phyloP scores from a whole-genome alignment of 1,139 yeast species.

The Kurtzmaniella quercitrusa region DNA sequence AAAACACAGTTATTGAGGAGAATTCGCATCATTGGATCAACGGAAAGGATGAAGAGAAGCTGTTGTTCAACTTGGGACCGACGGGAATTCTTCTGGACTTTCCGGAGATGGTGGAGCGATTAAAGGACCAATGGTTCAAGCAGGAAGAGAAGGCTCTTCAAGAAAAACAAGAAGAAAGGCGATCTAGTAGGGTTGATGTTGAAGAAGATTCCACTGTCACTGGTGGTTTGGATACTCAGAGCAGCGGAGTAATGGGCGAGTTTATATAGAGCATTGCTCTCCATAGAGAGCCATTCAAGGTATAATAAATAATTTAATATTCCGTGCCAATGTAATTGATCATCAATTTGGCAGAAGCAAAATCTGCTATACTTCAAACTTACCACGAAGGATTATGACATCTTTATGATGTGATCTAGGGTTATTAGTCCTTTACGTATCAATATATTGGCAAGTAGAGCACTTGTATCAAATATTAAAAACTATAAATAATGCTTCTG shows the following conservation, averaged over 20 bases:
- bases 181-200: constrained; percentile 5
- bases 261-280: constrained; percentile 19
- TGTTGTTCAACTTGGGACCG: constrained; percentile 64
- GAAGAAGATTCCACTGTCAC: constrained; percentile 8
- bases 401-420: too few relatives aligned
- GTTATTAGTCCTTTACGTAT: too few relatives aligned
- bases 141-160: background rate
- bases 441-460: too few relatives aligned
- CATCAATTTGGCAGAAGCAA: too few relatives aligned
- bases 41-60: constrained; percentile 41
- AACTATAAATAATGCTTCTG: too few relatives aligned
- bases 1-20: constrained; percentile 34
- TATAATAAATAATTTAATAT: too few relatives aligned
- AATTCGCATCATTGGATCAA: constrained; percentile 51
- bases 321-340: too few relatives aligned
- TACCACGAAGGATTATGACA: too few relatives aligned
- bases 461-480: too few relatives aligned
- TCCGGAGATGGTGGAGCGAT: constrained; percentile 45
- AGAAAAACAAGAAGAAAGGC: background rate
- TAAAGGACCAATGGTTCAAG: constrained; percentile 35
- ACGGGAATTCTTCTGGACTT: constrained; percentile 65
- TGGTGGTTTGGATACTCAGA: constrained; percentile 13
- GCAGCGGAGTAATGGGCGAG: constrained; percentile 26
- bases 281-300: background rate
- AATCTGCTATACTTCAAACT: too few relatives aligned